phyloP scores from a whole-genome alignment of 129 eudicot genomes.

The Flaveria bidentis region DNA sequence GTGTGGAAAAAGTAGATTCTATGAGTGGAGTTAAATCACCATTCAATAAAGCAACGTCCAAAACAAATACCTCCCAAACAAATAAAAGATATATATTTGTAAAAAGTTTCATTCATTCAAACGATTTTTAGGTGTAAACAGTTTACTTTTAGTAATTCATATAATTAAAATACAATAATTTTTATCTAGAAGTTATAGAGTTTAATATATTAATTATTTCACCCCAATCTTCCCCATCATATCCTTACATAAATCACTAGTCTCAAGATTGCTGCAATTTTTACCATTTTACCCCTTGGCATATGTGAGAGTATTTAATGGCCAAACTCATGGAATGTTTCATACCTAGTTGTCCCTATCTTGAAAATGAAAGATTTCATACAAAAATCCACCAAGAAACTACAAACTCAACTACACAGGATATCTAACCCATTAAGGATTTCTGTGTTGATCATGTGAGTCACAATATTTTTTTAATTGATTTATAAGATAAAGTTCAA shows the following conservation, averaged over 20 bases:
- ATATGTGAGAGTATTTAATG: constrained; percentile 58
- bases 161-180: background rate
- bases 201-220: background rate
- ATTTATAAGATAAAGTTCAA: background rate
- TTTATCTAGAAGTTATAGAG: background rate
- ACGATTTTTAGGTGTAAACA: too few relatives aligned
- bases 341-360: constrained; percentile 51
- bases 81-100: too few relatives aligned
- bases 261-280: constrained; percentile 50
- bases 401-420: constrained; percentile 46
- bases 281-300: constrained; percentile 12
- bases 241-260: constrained; percentile 1
- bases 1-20: constrained; percentile 39
- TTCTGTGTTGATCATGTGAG: constrained; percentile 37
- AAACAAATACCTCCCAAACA: background rate
- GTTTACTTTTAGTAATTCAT: background rate
- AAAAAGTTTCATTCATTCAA: too few relatives aligned
- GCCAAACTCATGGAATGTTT: constrained; percentile 79
- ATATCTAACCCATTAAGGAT: constrained; percentile 42
- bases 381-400: constrained; percentile 45
- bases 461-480: background rate
- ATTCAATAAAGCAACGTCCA: constrained; percentile 30
- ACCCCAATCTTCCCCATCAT: background rate
- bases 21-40: constrained; percentile 30
- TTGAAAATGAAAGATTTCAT: constrained; percentile 31